Percentiles rank a stretch among this genome's conserved stretches.
These are phyloP conservation scores for Pistacia atlantica DNA, from an alignment of 345 rosid genomes.

Conservation along the genomic window DNA sequence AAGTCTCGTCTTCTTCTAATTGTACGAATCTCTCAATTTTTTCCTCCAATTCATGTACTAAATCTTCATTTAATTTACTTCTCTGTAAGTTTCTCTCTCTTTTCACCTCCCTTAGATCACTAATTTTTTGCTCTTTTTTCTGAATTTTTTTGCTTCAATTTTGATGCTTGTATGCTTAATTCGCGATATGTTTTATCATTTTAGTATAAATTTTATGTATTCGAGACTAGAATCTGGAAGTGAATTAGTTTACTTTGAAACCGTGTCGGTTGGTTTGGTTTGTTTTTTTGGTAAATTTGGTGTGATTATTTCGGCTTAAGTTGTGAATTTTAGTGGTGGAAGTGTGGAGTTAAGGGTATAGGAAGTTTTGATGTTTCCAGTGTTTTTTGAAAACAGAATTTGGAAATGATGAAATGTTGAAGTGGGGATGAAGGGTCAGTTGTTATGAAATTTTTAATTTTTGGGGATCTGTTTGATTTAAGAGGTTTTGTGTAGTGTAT, in stretches of 20 bases:
- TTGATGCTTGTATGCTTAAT: not conserved
- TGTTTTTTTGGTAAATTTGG: not conserved
- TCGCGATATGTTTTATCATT: not conserved
- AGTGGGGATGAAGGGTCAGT: not conserved
- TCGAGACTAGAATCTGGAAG: not conserved
- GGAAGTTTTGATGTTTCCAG: not conserved
- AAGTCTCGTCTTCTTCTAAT: not conserved
- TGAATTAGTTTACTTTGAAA: not conserved
- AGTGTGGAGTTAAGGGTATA: not conserved
- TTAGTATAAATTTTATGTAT: not conserved
- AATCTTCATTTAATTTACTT: not conserved
- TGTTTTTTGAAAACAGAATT: not conserved
- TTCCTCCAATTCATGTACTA: slow-evolving; percentile 7
- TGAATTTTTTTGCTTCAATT: not conserved
- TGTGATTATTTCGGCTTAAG: not conserved
- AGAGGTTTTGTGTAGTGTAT: not conserved
- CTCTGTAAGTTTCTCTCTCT: slow-evolving; percentile 24
- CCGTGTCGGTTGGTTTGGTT: not conserved
- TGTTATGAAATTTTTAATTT: not conserved
- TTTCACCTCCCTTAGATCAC: not conserved
- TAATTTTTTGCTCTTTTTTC: not conserved
- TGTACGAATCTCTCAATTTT: not conserved
- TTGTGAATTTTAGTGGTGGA: not conserved
- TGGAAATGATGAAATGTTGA: not conserved
- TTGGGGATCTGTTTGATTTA: not conserved